Conservation (phyloP, 352 stramenopile species). For the Phytophthora megakarya region DNA sequence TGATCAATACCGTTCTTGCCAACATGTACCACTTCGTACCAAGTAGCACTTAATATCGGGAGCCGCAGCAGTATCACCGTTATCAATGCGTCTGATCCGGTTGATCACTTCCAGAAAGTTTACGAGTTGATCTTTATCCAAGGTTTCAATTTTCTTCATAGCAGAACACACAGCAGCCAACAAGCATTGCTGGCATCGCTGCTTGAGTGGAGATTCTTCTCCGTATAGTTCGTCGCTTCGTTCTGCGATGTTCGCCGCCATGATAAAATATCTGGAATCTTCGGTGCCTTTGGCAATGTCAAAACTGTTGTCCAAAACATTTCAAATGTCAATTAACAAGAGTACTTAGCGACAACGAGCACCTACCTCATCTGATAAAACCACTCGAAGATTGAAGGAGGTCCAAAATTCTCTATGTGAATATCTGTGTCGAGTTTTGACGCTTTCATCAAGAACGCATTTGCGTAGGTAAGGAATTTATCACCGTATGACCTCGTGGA, state of each 20-base stretch:
- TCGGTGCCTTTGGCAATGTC: conserved; percentile 68
- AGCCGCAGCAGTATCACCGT: conserved; percentile 10
- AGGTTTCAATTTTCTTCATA: conserved; percentile 58
- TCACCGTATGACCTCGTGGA: conserved; percentile 28
- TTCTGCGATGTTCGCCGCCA: conserved; percentile 63
- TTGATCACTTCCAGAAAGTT: conserved; percentile 51
- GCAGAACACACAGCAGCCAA: conserved; percentile 60
- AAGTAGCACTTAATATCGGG: conserved; percentile 38
- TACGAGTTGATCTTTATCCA: conserved; percentile 42
- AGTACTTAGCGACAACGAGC: neutral
- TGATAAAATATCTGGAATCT: conserved; percentile 52
- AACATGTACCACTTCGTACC: conserved; percentile 29
- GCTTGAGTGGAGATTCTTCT: conserved; percentile 40
- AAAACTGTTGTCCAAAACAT: conserved; percentile 47
- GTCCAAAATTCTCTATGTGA: conserved; percentile 25
- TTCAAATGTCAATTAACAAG: neutral
- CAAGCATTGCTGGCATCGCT: conserved; percentile 50
- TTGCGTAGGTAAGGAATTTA: conserved; percentile 51
- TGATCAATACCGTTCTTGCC: neutral
- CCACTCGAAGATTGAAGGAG: conserved; percentile 67
- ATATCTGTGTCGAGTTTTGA: conserved; percentile 10
- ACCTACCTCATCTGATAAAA: conserved; percentile 79
- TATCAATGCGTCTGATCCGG: conserved; percentile 37
- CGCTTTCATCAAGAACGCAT: conserved; percentile 42
- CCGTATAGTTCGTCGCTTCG: conserved; percentile 46